Evolutionary conservation across 495 filamentous ascomycete genomes (phyloP), one percentile per base, ranked within the genome.

Genomic region (Penicillium flavigenum): DNA sequence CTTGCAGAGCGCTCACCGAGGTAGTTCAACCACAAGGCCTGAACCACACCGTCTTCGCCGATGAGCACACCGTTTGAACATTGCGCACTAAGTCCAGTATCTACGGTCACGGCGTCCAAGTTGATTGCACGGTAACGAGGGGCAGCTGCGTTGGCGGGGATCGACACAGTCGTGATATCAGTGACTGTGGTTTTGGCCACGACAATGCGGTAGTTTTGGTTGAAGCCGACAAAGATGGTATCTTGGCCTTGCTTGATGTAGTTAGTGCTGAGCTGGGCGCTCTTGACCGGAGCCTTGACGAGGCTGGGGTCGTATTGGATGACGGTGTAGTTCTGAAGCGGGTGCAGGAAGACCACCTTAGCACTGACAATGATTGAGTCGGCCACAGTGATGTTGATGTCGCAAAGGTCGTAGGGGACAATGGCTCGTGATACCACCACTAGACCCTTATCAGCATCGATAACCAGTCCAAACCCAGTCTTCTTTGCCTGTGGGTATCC

Each of bases 51-150:
- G 62, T 97, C 91, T 62, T 93, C 87, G 27, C 88, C 83, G 20
- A 96, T 83, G 44, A 99, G 80, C 0, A 98, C 94, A 64, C 94
- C 95, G 56, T 89, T 95, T n/a, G 92, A 91, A 64, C 95, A 98
- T 68, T 96, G 92, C 3, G 86, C 83, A 61, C 89, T 91, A 4
- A 98, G 83, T 56, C 83, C 88, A 0, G 94, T 96, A 69, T 99
- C 94, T 27, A 99, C 92, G 0, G 95, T 98, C 67, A 99, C 92
- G 41, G 95, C 95, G 63, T 99, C 95, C 20, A 99, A 81, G 63
- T 99, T 98, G 67, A 96, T 92, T 27, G 94, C 95, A 12, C 94
- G 83, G 63, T 98, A 98, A 51, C 94, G 79, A n/a, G 94, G 94
- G 9, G 94, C 91, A 11, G 88, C 83, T 3, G 88, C 86, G 64